Conservation (phyloP, 1,284 basidiomycete genomes). For the Ceratobasidium sp. region DNA sequence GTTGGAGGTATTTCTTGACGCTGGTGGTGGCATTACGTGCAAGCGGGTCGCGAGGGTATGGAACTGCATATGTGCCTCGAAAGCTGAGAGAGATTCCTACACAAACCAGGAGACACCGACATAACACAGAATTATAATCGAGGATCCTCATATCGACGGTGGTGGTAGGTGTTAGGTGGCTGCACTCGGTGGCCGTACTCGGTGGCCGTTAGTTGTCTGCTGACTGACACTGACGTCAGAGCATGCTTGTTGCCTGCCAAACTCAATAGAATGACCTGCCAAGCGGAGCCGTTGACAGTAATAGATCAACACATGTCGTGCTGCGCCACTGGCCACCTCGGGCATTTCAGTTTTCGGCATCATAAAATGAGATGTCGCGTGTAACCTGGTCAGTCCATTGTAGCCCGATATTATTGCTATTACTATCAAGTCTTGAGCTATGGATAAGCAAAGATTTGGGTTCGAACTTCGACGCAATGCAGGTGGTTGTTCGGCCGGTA, state of each 20-base stretch:
- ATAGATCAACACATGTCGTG: too few relatives aligned
- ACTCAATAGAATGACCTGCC: background rate
- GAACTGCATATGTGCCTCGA: background rate
- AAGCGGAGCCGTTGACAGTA: too few relatives aligned
- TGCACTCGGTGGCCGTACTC: too few relatives aligned
- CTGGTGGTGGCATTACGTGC: background rate
- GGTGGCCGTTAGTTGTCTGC: background rate
- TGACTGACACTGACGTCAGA: background rate
- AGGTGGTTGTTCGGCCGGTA: too few relatives aligned
- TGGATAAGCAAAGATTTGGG: too few relatives aligned
- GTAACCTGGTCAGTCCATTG: too few relatives aligned
- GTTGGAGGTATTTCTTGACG: slow-evolving; percentile 61
- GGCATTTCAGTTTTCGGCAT: too few relatives aligned
- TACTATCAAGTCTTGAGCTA: too few relatives aligned
- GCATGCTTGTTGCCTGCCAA: background rate
- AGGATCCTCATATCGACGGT: background rate
- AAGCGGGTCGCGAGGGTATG: background rate
- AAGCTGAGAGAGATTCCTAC: background rate
- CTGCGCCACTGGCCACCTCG: too few relatives aligned
- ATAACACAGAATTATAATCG: background rate
- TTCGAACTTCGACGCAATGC: too few relatives aligned
- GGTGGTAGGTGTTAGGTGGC: background rate
- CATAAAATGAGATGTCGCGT: too few relatives aligned
- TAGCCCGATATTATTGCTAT: too few relatives aligned
- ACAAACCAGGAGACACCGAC: background rate